Evolutionary conservation across 345 rosid species (phyloP).

Genomic region (Eucalyptus erythrocorys): DNA sequence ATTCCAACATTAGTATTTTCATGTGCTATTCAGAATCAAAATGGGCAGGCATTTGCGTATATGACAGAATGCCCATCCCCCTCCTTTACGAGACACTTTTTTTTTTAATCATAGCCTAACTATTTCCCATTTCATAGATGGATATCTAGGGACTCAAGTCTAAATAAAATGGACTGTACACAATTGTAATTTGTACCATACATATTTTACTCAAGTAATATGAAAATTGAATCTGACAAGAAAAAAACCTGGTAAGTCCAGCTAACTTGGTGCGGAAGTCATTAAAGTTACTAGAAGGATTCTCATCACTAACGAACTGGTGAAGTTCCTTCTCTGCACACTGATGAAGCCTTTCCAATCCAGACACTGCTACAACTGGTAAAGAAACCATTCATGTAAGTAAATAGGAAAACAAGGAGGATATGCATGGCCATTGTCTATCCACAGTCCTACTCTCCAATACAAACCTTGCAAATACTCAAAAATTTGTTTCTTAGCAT

Average conservation of each 20-base stretch:
- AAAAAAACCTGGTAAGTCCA: conserved; percentile 76
- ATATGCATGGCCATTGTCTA: not conserved
- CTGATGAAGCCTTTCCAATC: conserved; percentile 94
- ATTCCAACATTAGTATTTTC: not conserved
- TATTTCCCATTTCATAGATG: not conserved
- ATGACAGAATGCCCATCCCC: not conserved
- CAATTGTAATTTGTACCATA: not conserved
- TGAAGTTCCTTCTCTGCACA: conserved; percentile 91
- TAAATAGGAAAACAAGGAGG: not conserved
- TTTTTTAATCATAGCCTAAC: not conserved
- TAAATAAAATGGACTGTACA: not conserved
- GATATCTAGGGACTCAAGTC: not conserved
- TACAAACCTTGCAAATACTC: conserved; percentile 92
- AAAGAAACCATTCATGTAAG: not conserved
- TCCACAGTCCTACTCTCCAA: not conserved
- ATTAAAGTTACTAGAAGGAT: conserved; percentile 56
- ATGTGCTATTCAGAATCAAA: not conserved
- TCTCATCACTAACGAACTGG: conserved; percentile 40
- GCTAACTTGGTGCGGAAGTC: conserved; percentile 91
- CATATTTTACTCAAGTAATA: not conserved
- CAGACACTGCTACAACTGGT: conserved; percentile 93
- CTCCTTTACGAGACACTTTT: not conserved
- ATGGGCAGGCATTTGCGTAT: not conserved
- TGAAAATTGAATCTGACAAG: not conserved
- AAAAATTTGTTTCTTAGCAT: conserved; percentile 79